These are phyloP conservation scores for Borovskyia barvae DNA, from an alignment of 208 protist species.

Conservation along the genomic window DNA sequence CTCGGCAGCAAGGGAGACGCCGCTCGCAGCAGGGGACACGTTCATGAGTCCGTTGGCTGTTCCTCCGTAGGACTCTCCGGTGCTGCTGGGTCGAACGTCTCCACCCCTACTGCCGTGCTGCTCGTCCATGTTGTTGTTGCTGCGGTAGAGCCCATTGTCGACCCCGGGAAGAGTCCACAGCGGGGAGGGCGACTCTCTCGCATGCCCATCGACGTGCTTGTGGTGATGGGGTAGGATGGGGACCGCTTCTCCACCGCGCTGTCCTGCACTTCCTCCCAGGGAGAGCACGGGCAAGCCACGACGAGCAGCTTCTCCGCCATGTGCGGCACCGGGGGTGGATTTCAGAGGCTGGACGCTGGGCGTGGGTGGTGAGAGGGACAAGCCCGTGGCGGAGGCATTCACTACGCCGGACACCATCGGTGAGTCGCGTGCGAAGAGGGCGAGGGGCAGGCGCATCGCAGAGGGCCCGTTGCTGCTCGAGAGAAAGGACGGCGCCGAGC, in stretches of 20 bases:
- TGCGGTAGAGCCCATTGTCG: background rate
- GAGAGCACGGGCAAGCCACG: too few species aligned
- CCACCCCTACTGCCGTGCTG: background rate
- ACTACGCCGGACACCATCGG: background rate
- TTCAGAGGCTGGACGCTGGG: too few species aligned
- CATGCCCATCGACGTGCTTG: too few species aligned
- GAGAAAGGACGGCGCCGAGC: slow-evolving; percentile 11
- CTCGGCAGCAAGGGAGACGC: slow-evolving; percentile 8
- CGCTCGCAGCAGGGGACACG: slow-evolving; percentile 8
- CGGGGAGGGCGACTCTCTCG: too few species aligned
- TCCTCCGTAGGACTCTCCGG: too few species aligned
- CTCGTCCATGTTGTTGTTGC: background rate
- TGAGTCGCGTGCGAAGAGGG: slow-evolving; percentile 10
- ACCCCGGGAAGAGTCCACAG: too few species aligned
- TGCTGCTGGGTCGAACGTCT: slow-evolving; percentile 3
- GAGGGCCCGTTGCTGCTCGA: slow-evolving; percentile 12
- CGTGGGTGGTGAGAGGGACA: background rate
- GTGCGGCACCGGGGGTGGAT: too few species aligned
- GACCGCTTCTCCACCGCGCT: too few species aligned
- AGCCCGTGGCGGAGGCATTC: background rate
- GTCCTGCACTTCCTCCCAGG: too few species aligned
- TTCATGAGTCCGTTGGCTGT: slow-evolving; percentile 1
- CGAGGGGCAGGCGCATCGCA: slow-evolving; percentile 10
- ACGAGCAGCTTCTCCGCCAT: too few species aligned
- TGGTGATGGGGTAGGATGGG: too few species aligned